Evolutionary conservation across 2,329 filamentous ascomycete genomes (phyloP).

Genomic region (Aspergillus ochraceus): DNA sequence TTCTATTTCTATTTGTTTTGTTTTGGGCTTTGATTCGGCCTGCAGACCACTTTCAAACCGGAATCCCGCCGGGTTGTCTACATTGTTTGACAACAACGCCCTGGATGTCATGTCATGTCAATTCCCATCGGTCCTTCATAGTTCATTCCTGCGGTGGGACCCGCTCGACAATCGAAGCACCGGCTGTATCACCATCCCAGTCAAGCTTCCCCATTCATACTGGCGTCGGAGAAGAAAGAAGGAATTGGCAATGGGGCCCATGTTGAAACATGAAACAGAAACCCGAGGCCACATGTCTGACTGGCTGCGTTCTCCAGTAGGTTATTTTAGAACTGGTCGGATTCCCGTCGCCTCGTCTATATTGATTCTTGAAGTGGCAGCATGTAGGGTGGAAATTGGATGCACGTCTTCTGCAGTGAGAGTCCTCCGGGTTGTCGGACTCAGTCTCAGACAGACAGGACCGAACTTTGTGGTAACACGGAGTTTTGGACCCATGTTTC

Average conservation of each 20-base stretch:
- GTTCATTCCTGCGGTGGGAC: neutral
- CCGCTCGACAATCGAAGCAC: conserved; percentile 3
- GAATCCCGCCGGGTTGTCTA: neutral
- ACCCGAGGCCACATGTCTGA: neutral
- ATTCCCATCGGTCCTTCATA: neutral
- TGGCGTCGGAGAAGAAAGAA: neutral
- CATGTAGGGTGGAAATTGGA: too few species aligned
- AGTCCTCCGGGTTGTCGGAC: too few species aligned
- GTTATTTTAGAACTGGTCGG: neutral
- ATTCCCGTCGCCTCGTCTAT: neutral
- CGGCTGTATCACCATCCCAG: conserved; percentile 2
- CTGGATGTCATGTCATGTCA: neutral
- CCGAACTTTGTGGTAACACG: too few species aligned
- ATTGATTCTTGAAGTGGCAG: too few species aligned
- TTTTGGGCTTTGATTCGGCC: neutral
- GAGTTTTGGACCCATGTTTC: neutral
- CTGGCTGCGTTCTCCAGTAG: conserved; percentile 1
- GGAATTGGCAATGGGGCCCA: too few species aligned
- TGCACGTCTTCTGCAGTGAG: too few species aligned
- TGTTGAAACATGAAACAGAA: too few species aligned
- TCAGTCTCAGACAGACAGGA: too few species aligned
- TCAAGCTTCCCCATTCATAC: conserved; percentile 7
- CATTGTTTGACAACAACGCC: neutral
- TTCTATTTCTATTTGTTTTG: neutral
- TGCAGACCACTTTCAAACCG: neutral